A percentile compares a stretch with the other conserved stretches of the same genome.
Evolutionary conservation across 495 filamentous ascomycete genomes (phyloP).

Genomic region (Eremomyces bilateralis): DNA sequence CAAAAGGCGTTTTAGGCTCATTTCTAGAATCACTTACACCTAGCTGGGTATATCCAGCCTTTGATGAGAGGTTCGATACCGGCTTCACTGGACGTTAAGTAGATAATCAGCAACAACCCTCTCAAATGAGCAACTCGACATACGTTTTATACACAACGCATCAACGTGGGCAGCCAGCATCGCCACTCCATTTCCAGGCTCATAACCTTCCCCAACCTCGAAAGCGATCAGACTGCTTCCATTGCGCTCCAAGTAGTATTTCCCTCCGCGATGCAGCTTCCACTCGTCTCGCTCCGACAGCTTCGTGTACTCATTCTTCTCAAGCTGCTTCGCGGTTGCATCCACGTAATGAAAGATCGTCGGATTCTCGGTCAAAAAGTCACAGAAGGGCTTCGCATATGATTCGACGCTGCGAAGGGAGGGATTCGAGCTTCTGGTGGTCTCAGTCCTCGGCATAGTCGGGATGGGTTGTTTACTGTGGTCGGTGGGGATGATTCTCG

Average conservation of each 20-base stretch:
- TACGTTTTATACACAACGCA: constrained; percentile 52
- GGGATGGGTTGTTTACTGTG: too few relatives aligned
- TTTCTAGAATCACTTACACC: constrained; percentile 22
- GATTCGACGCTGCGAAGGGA: too few relatives aligned
- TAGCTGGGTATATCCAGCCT: constrained; percentile 70
- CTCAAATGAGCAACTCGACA: neutral
- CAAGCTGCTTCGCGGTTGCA: constrained; percentile 49
- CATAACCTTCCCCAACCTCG: constrained; percentile 56
- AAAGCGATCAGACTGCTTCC: constrained; percentile 78
- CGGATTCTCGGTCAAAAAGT: constrained; percentile 75
- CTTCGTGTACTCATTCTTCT: constrained; percentile 47
- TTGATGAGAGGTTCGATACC: constrained; percentile 54
- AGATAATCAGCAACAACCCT: neutral
- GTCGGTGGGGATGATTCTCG: too few relatives aligned
- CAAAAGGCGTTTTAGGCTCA: neutral
- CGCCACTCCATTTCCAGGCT: constrained; percentile 64
- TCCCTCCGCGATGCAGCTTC: constrained; percentile 61
- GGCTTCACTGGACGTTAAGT: constrained; percentile 82
- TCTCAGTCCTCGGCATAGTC: too few relatives aligned
- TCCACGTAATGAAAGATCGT: constrained; percentile 80
- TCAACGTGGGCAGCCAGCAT: constrained; percentile 82
- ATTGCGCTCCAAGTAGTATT: constrained; percentile 76
- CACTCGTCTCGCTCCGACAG: constrained; percentile 63
- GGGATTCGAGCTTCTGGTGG: too few relatives aligned
- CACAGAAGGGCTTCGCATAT: constrained; percentile 66